Base-by-base conservation (phyloP, 768 basidiomycete genomes). In the Tylopilus intermedius region DNA sequence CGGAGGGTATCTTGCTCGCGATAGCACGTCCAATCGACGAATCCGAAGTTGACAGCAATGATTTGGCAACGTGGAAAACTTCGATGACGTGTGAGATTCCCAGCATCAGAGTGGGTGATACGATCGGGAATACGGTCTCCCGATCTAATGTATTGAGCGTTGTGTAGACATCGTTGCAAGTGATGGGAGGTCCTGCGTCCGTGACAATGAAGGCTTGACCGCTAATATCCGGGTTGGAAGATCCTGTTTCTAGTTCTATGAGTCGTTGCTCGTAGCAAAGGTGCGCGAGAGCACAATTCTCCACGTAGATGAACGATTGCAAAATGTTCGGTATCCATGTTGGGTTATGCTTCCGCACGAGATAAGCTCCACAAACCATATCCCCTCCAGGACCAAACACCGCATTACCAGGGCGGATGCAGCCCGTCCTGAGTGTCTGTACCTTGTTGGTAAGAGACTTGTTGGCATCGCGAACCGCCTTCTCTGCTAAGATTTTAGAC, bases 321-420 rank as follows among this genome's bases (percentile, higher is more conserved):
- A 88, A 59, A 51, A 79, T 76, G 52, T 75, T 73, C 4, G 62
- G 54, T 30, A 80, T 73, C 87, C 87, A 90, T 0, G 81, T 79
- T 2, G 81, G 83, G 61, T 83, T 87, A 46, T 70, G 64, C 61
- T 76, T 70, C 42, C 83, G 78, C 3, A 76, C 70, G 40, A 90
- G 77, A 63, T 83, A 86, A 18, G 80, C 77, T 3, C 79, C 85
- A 47, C 79, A 81, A 10, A 86, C 62, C 60, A 85, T 76, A 64
- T 90, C 88, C 4, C 87, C 88, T 35, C 86, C 80, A 2, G 87
- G 82, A 2, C 88, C 88, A 65, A 80, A 90, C 4, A 88, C 69
- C 0, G 84, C 86, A 54, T 89, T 89, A 0, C 88, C 86, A 3
- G 88, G 88, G n/a, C 88, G 80, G 40, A 90, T 73, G 55, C 80